These are phyloP conservation scores for Penicillium sp. DNA, from an alignment of 2,329 filamentous ascomycete species.

Conservation along the genomic window DNA sequence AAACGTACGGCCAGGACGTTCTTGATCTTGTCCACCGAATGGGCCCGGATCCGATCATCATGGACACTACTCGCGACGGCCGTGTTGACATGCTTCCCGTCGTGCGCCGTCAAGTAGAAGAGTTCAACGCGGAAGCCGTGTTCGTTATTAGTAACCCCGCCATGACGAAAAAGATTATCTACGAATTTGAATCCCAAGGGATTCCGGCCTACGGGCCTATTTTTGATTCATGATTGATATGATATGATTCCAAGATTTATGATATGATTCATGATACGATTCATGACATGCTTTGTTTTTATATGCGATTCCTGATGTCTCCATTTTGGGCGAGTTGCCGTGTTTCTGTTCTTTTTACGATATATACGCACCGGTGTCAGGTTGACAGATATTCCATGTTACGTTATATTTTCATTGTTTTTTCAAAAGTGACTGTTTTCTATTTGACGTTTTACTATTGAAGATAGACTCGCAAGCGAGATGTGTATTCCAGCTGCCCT, in stretches of 20 bases:
- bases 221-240: constrained; percentile 59
- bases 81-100: constrained; percentile 62
- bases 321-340: not conserved
- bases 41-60: constrained; percentile 63
- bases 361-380: too few relatives aligned
- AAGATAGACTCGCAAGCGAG: too few relatives aligned
- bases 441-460: too few relatives aligned
- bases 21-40: constrained; percentile 56
- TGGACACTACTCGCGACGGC: constrained; percentile 62
- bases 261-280: not conserved
- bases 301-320: too few relatives aligned
- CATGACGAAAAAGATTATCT: constrained; percentile 67
- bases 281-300: too few relatives aligned
- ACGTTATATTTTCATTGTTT: too few relatives aligned
- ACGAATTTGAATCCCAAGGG: constrained; percentile 64
- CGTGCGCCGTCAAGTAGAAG: constrained; percentile 50
- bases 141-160: constrained; percentile 69
- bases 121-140: constrained; percentile 61
- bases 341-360: not conserved
- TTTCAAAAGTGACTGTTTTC: too few relatives aligned
- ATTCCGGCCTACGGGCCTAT: constrained; percentile 70
- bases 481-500: too few relatives aligned
- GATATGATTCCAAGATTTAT: not conserved
- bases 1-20: constrained; percentile 61
- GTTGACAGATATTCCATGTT: too few relatives aligned